Conservation (phyloP, 805 yeast genomes). For the Candida vartiovaarae region DNA sequence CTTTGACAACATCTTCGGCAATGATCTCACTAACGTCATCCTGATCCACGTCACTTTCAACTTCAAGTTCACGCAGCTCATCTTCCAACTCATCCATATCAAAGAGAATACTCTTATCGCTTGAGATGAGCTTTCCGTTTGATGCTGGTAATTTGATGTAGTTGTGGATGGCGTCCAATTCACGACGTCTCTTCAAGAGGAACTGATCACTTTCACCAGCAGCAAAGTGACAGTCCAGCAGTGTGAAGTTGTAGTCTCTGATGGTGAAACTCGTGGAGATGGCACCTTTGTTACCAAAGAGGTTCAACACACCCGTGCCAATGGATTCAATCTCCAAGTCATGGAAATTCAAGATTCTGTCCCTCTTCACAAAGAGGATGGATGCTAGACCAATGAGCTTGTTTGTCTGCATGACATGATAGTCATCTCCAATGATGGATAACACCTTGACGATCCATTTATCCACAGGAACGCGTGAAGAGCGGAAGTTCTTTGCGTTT, state of each 20-base stretch:
- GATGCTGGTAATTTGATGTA: slow-evolving; percentile 22
- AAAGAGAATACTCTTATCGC: slow-evolving; percentile 21
- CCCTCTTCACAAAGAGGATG: slow-evolving; percentile 32
- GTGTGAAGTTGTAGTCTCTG: slow-evolving; percentile 26
- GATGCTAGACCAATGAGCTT: slow-evolving; percentile 49
- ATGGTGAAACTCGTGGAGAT: slow-evolving; percentile 35
- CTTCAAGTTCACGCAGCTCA: slow-evolving; percentile 3
- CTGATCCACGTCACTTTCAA: slow-evolving; percentile 1
- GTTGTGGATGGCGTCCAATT: slow-evolving; percentile 32
- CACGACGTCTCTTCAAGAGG: slow-evolving; percentile 36
- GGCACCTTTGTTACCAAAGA: slow-evolving; percentile 62
- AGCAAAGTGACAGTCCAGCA: slow-evolving; percentile 48
- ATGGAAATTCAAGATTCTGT: slow-evolving; percentile 32
- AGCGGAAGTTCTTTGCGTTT: slow-evolving; percentile 32
- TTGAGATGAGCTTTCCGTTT: slow-evolving; percentile 18
- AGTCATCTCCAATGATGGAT: slow-evolving; percentile 18
- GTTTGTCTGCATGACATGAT: slow-evolving; percentile 33
- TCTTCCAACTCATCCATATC: slow-evolving; percentile 18
- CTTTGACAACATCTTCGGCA: not conserved
- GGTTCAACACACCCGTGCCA: slow-evolving; percentile 49
- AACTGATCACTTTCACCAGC: slow-evolving; percentile 39
- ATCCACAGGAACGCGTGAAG: slow-evolving; percentile 26
- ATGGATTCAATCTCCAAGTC: slow-evolving; percentile 34
- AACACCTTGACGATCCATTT: slow-evolving; percentile 28
- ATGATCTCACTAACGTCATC: not conserved